These are phyloP conservation scores for Drosera spatulata DNA, from an alignment of 179 eudicot genomes.

Conservation along the genomic window DNA sequence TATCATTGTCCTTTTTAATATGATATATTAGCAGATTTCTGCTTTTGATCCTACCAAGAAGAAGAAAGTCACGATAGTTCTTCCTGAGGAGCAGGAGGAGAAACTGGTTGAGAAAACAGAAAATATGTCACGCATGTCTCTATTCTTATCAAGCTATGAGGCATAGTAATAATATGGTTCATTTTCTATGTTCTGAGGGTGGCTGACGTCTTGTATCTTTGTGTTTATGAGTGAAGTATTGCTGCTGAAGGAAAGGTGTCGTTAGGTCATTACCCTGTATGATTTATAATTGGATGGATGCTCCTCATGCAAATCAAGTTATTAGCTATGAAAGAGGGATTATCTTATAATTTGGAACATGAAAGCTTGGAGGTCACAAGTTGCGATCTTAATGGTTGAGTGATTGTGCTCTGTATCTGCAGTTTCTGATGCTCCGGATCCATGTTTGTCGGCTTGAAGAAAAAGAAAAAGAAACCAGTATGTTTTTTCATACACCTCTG, in stretches of 20 bases:
- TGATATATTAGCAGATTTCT: slow-evolving; percentile 32
- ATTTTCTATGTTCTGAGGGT: background rate
- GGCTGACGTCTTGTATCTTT: background rate
- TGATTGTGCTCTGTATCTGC: slow-evolving; percentile 1
- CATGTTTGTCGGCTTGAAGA: slow-evolving; percentile 65
- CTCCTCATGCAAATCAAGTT: too few species aligned
- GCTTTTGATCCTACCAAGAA: slow-evolving; percentile 82
- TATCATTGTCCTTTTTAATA: background rate
- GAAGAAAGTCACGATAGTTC: slow-evolving; percentile 63
- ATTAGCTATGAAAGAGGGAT: too few species aligned
- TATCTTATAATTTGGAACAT: too few species aligned
- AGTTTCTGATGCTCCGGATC: slow-evolving; percentile 63
- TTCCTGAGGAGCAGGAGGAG: slow-evolving; percentile 45
- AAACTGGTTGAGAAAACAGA: slow-evolving; percentile 59
- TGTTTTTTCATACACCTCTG: slow-evolving; percentile 5
- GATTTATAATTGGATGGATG: too few species aligned
- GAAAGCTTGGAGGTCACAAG: background rate
- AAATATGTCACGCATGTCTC: slow-evolving; percentile 36
- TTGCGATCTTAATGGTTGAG: background rate
- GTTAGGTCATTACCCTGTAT: too few species aligned
- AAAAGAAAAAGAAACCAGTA: slow-evolving; percentile 83
- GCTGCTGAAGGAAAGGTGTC: too few species aligned
- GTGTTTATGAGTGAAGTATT: too few species aligned
- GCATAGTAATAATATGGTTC: background rate
- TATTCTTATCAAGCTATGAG: background rate